Percentiles rank a stretch among this genome's conserved stretches.
These are phyloP conservation scores for Lasiodiplodia theobromae DNA, from an alignment of 2,329 filamentous ascomycete species.

Conservation along the genomic window DNA sequence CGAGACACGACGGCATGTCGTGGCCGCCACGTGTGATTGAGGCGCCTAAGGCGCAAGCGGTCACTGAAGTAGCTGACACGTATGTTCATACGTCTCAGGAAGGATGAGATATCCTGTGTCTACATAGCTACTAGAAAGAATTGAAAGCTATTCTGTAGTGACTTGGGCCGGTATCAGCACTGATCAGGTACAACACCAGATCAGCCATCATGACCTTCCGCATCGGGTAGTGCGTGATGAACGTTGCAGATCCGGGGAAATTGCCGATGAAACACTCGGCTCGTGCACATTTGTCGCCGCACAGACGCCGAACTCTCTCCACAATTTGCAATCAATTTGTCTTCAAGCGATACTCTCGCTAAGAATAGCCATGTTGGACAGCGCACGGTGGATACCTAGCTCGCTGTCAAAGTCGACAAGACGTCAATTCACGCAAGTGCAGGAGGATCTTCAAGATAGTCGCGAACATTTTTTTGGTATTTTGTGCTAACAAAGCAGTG, in stretches of 20 bases:
- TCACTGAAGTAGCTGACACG: background rate
- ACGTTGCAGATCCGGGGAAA: slow-evolving; percentile 19
- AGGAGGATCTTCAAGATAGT: background rate
- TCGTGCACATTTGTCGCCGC: slow-evolving; percentile 1
- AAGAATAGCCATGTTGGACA: background rate
- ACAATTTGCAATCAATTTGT: background rate
- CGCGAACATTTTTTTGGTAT: slow-evolving; percentile 16
- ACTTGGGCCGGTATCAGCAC: background rate
- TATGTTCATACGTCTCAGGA: background rate
- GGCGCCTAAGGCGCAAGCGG: background rate
- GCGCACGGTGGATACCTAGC: background rate
- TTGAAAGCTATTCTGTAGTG: background rate
- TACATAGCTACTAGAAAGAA: background rate
- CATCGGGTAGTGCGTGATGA: slow-evolving; percentile 8
- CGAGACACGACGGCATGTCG: background rate
- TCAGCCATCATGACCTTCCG: slow-evolving; percentile 9
- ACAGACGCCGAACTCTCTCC: background rate
- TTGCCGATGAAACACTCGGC: background rate
- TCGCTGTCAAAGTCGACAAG: background rate
- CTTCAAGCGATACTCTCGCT: background rate
- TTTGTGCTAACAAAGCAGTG: slow-evolving; percentile 2
- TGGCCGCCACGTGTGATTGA: background rate
- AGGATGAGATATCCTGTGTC: background rate
- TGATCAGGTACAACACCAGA: background rate
- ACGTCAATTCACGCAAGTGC: background rate